Conservation (phyloP, 495 filamentous ascomycete species). For the Schizothecium vesticola region DNA sequence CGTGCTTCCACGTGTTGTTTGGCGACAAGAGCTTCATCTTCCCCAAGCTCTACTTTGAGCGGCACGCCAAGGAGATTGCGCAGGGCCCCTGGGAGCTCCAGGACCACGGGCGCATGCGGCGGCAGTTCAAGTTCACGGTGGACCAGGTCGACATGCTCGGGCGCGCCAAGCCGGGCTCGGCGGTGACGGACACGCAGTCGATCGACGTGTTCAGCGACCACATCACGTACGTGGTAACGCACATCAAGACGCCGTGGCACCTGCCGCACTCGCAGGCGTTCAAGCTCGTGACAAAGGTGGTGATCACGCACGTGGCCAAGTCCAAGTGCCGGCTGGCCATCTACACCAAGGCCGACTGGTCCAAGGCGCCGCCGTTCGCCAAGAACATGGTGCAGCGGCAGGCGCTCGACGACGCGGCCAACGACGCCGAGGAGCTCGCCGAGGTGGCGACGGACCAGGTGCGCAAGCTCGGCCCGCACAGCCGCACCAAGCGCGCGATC, state of each 20-base stretch:
- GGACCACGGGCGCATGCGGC: conserved; percentile 61
- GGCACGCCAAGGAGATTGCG: conserved; percentile 70
- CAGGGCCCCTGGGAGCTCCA: conserved; percentile 78
- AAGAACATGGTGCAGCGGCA: conserved; percentile 73
- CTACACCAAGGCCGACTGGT: conserved; percentile 84
- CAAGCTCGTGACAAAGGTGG: conserved; percentile 80
- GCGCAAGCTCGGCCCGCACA: conserved; percentile 70
- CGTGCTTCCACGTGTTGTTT: conserved; percentile 91
- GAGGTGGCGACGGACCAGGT: conserved; percentile 87
- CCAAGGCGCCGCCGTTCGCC: conserved; percentile 56
- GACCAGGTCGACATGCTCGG: conserved; percentile 61
- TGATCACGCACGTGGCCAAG: conserved; percentile 89
- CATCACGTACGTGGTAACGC: conserved; percentile 88
- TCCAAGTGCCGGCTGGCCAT: conserved; percentile 87
- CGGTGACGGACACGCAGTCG: conserved; percentile 74
- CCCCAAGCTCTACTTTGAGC: conserved; percentile 82
- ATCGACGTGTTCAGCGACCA: conserved; percentile 93
- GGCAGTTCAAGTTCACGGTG: conserved; percentile 77
- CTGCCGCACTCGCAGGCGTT: conserved; percentile 75
- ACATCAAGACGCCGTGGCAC: conserved; percentile 86
- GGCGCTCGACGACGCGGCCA: conserved; percentile 71
- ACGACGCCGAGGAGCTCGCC: conserved; percentile 77
- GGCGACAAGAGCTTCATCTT: conserved; percentile 93
- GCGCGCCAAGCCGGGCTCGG: conserved; percentile 42
- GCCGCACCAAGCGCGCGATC: conserved; percentile 83